phyloP scores from a whole-genome alignment of 1,284 basidiomycete genomes.

The Moesziomyces globuligerus region DNA sequence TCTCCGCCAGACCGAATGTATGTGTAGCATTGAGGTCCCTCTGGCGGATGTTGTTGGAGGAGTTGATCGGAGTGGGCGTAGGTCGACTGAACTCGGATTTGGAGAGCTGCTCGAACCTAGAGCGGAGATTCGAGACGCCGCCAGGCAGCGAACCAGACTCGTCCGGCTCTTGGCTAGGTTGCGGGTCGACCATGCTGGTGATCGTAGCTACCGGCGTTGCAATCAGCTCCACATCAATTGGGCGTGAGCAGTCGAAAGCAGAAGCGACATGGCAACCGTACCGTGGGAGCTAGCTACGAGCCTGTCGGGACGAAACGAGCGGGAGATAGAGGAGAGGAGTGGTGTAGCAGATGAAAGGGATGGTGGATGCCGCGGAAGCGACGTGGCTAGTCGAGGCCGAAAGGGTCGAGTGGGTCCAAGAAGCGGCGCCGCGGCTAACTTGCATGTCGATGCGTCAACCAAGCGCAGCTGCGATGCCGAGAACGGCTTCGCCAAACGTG shows the following conservation, averaged over 20 bases:
- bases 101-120: constrained; percentile 50
- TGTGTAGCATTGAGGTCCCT: constrained; percentile 35
- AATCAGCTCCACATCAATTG: neutral
- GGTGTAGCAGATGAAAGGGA: neutral
- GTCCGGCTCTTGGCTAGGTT: constrained; percentile 29
- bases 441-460: no score
- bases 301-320: no score
- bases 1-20: constrained; percentile 36
- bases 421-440: no score
- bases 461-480: no score
- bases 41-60: constrained; percentile 7
- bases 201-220: neutral
- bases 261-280: neutral
- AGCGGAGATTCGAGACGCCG: constrained; percentile 43
- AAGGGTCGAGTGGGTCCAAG: no score
- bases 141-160: constrained; percentile 44
- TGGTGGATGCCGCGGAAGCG: neutral
- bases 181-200: constrained; percentile 28
- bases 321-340: neutral
- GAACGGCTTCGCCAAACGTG: no score
- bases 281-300: no score
- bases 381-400: neutral
- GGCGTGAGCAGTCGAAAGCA: neutral
- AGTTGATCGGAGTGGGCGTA: constrained; percentile 1
- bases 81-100: constrained; percentile 43